Evolutionary conservation across 345 rosid species (phyloP).

Genomic region (Atalantia buxifolia): DNA sequence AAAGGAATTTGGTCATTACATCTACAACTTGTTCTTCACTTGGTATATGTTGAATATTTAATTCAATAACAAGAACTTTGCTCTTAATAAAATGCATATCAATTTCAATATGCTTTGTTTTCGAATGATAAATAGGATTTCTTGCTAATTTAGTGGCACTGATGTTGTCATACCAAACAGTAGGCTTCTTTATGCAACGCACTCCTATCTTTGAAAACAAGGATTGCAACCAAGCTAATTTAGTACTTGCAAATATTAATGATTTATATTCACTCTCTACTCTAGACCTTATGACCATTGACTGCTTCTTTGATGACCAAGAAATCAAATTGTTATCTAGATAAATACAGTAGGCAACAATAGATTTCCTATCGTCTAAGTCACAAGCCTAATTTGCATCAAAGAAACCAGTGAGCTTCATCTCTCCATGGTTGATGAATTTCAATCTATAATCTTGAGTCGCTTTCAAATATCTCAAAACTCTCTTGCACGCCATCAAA

Average conservation of each 20-base stretch:
- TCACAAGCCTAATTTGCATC: not conserved
- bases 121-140: too few species aligned
- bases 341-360: not conserved
- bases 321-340: not conserved
- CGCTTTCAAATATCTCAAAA: not conserved
- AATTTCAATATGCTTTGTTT: not conserved
- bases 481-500: not conserved
- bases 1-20: too few species aligned
- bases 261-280: not conserved
- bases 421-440: too few species aligned
- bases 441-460: not conserved
- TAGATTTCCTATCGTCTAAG: not conserved
- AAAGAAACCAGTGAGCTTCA: not conserved
- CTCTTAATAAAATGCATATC: not conserved
- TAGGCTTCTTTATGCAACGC: too few species aligned
- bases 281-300: not conserved
- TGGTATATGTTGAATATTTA: too few species aligned
- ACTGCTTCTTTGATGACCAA: not conserved
- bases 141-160: too few species aligned
- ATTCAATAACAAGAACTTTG: too few species aligned
- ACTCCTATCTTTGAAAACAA: not conserved
- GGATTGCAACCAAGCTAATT: not conserved
- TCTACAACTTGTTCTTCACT: too few species aligned
- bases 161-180: not conserved
- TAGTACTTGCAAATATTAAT: not conserved